Evolutionary conservation across 2,329 filamentous ascomycete species (phyloP), one percentile per base, ranked within the genome.

Genomic region (Colletotrichum chrysophilum): DNA sequence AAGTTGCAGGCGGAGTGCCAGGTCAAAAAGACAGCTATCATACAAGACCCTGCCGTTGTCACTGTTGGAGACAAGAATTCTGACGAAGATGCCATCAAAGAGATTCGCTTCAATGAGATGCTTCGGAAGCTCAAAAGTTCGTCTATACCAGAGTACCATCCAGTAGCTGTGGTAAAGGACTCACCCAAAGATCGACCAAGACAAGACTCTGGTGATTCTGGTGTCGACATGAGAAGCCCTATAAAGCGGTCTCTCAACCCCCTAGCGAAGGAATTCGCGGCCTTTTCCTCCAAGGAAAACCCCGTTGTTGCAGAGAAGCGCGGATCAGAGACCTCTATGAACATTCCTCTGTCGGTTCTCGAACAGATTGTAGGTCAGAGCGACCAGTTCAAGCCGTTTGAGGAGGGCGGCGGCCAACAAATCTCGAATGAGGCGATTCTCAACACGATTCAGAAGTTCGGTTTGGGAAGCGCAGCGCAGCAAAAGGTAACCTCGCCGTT

Each of bases 201-300:
- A 21, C 64, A 76, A 32, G 58, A 65, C 26, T 72, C 72, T 18
- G 62, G 32, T 5, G 60, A 71, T 36, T 76, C 71, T 55, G 60
- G 66, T 26, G 16, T 71, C 16, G 71, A 75, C 24, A 24, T 55
- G 60, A 34, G 61, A 55, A 66, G 66, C 36, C 48, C 71, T 12
- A 21, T 56, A 36, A 76, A 76, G 30, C 65, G 52, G 24, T 43
- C 60, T 43, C 71, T 76, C 12, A 76, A 76, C 55, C 74, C 74
- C 21, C 34, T 75, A n/a, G 74, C 74, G 52, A 75, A 70, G 66
- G 74, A 76, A 21, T 76, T 76, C 52, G 43, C 60, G 7, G 52
- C 28, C 14, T 14, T 43, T n/a, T 32, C 36, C 12, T 48, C 71
- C 16, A 65, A 76, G 18, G 48, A 69, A 43, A 38, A 38, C 5